phyloP scores from a whole-genome alignment of 2,329 filamentous ascomycete species.

The Fusarium sterilihyphosum region DNA sequence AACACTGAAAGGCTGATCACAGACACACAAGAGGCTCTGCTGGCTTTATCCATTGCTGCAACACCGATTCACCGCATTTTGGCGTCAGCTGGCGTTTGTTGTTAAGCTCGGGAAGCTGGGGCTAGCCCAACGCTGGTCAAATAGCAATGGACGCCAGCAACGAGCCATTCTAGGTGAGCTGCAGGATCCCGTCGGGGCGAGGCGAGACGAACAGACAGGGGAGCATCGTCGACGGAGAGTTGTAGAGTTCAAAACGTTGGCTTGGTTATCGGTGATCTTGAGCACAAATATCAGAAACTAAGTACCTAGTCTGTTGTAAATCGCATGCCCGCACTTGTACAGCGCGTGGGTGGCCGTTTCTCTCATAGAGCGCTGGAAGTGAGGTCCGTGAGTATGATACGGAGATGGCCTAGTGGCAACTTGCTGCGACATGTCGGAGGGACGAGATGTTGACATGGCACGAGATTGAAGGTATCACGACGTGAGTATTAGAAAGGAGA shows the following conservation, averaged over 20 bases:
- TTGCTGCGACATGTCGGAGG: neutral
- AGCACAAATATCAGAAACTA: neutral
- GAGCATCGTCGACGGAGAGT: slow-evolving; percentile 10
- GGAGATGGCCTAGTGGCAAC: slow-evolving; percentile 22
- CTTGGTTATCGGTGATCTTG: neutral
- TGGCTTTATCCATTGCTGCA: slow-evolving; percentile 27
- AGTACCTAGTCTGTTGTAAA: neutral
- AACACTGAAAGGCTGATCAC: slow-evolving; percentile 14
- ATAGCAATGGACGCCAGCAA: slow-evolving; percentile 21
- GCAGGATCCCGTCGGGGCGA: slow-evolving; percentile 36
- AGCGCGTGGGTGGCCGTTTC: neutral
- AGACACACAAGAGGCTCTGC: slow-evolving; percentile 28
- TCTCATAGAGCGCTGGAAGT: neutral
- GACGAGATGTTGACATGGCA: neutral
- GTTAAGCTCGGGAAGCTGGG: slow-evolving; percentile 35
- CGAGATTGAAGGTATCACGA: neutral
- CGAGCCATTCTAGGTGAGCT: slow-evolving; percentile 40
- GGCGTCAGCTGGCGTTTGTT: slow-evolving; percentile 37
- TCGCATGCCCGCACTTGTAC: neutral
- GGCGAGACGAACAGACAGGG: slow-evolving; percentile 32
- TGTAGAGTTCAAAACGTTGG: neutral
- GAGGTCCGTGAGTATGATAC: slow-evolving; percentile 18
- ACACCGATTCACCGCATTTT: slow-evolving; percentile 45
- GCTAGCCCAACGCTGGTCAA: slow-evolving; percentile 32
- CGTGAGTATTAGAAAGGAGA: neutral